phyloP scores from a whole-genome alignment of 352 stramenopile genomes.

The Pythium phragmitis region DNA sequence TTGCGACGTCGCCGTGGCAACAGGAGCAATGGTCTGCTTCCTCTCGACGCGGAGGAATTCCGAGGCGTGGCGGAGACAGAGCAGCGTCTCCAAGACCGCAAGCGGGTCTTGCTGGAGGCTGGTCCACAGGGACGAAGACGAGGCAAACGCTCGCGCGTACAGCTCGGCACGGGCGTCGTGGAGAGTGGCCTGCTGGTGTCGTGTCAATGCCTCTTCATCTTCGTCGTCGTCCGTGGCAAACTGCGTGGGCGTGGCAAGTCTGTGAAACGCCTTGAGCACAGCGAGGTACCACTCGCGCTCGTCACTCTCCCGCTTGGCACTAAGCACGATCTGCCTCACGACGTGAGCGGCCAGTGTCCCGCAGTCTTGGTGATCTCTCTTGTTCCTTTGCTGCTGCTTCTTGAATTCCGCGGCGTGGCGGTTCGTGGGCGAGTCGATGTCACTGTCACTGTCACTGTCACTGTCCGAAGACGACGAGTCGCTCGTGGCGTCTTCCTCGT shows the following conservation, averaged over 20 bases:
- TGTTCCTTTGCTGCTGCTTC: slow-evolving; percentile 30
- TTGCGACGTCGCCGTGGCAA: slow-evolving; percentile 46
- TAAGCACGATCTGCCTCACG: slow-evolving; percentile 24
- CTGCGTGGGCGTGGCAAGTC: slow-evolving; percentile 38
- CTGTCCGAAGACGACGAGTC: slow-evolving; percentile 36
- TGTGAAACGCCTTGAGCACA: slow-evolving; percentile 41
- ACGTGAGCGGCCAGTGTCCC: slow-evolving; percentile 33
- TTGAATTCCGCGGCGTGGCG: slow-evolving; percentile 25
- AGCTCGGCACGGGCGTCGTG: slow-evolving; percentile 48
- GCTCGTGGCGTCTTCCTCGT: slow-evolving; percentile 32
- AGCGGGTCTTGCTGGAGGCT: slow-evolving; percentile 28
- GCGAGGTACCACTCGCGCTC: slow-evolving; percentile 43
- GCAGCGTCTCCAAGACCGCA: slow-evolving; percentile 28
- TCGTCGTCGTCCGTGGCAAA: slow-evolving; percentile 34
- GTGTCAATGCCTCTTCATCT: slow-evolving; percentile 29
- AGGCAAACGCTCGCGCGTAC: slow-evolving; percentile 51
- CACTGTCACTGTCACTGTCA: slow-evolving; percentile 3
- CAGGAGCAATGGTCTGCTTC: slow-evolving; percentile 39
- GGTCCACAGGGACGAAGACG: slow-evolving; percentile 20
- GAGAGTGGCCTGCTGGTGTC: slow-evolving; percentile 35
- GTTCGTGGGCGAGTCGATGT: slow-evolving; percentile 11
- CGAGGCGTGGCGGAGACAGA: slow-evolving; percentile 53
- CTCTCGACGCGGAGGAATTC: slow-evolving; percentile 59
- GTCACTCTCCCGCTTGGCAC: neutral
- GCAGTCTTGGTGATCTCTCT: slow-evolving; percentile 33